Evolutionary conservation across 371 early-diverging fungal species (phyloP).

Genomic region (Mucor mucedo): DNA sequence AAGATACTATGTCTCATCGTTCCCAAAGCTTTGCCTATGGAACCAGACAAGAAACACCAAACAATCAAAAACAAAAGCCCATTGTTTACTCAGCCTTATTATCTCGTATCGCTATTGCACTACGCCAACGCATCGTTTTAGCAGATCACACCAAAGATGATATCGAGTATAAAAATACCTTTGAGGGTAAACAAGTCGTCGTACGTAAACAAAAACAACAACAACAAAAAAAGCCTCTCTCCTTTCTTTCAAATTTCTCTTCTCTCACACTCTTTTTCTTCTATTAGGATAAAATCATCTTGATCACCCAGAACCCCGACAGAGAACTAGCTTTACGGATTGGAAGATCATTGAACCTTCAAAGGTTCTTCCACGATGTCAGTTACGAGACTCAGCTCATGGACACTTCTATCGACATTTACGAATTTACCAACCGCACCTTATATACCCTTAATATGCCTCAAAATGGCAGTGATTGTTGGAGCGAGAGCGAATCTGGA

Average conservation of each 20-base stretch:
- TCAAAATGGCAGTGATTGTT: slow-evolving; percentile 16
- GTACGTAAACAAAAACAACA: slow-evolving; percentile 24
- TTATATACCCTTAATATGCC: slow-evolving; percentile 20
- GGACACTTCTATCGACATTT: slow-evolving; percentile 67
- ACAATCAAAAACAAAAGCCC: not conserved
- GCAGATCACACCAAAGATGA: slow-evolving; percentile 73
- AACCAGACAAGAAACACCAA: not conserved
- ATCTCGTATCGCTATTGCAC: slow-evolving; percentile 78
- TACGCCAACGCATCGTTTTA: slow-evolving; percentile 56
- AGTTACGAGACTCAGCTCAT: slow-evolving; percentile 65
- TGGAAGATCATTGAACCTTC: slow-evolving; percentile 71
- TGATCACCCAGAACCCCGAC: slow-evolving; percentile 64
- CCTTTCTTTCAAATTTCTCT: not conserved
- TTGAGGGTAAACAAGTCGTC: slow-evolving; percentile 84
- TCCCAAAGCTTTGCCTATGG: slow-evolving; percentile 44
- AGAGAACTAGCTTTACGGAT: slow-evolving; percentile 69
- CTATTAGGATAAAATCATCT: slow-evolving; percentile 54
- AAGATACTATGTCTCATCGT: slow-evolving; percentile 33
- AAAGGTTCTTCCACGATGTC: slow-evolving; percentile 77
- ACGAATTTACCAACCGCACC: slow-evolving; percentile 61
- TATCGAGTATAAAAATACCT: slow-evolving; percentile 81
- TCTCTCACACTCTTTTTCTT: not conserved
- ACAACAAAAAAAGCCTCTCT: not conserved
- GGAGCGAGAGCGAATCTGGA: slow-evolving; percentile 23
- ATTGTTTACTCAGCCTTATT: slow-evolving; percentile 70